phyloP scores from a whole-genome alignment of 75 land plant genomes.

The Selaginella moellendorffii region DNA sequence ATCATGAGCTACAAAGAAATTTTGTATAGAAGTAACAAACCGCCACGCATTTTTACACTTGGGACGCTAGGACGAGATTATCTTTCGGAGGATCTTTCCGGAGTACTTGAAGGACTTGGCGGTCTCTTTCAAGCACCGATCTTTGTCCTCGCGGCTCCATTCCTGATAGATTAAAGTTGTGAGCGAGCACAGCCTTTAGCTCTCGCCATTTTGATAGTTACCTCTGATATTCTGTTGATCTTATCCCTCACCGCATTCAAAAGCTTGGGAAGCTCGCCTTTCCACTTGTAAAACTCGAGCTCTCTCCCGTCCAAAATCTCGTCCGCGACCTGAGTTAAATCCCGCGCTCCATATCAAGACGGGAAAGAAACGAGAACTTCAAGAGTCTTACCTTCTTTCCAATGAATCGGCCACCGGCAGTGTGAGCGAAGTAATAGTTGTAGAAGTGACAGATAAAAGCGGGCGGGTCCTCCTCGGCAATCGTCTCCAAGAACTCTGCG shows the following conservation, averaged over 20 bases:
- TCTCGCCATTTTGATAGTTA: constrained; percentile 11
- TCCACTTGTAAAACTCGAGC: constrained; percentile 81
- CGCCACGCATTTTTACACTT: no score
- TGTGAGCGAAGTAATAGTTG: constrained; percentile 82
- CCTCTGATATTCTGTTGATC: constrained; percentile 81
- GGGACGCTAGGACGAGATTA: constrained; percentile 31
- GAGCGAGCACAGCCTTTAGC: background rate
- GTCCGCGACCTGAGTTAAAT: constrained; percentile 46
- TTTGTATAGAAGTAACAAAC: no score
- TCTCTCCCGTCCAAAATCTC: constrained; percentile 58
- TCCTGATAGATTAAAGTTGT: constrained; percentile 28
- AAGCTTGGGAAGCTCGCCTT: constrained; percentile 46
- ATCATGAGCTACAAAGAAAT: no score
- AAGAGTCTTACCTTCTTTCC: constrained; percentile 50
- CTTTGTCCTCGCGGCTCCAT: constrained; percentile 67
- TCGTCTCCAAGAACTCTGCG: constrained; percentile 46
- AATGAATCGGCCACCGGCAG: constrained; percentile 80
- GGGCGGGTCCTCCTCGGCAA: constrained; percentile 63
- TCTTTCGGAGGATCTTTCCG: constrained; percentile 64
- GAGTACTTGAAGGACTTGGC: constrained; percentile 49
- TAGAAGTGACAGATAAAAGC: constrained; percentile 83
- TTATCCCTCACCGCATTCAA: constrained; percentile 49
- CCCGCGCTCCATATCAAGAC: constrained; percentile 1
- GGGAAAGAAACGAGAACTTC: background rate
- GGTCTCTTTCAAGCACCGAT: constrained; percentile 66